Percentiles rank a stretch among this genome's conserved stretches.
Evolutionary conservation across 208 protist genomes (phyloP).

Genomic region (Trypanosoma mega): DNA sequence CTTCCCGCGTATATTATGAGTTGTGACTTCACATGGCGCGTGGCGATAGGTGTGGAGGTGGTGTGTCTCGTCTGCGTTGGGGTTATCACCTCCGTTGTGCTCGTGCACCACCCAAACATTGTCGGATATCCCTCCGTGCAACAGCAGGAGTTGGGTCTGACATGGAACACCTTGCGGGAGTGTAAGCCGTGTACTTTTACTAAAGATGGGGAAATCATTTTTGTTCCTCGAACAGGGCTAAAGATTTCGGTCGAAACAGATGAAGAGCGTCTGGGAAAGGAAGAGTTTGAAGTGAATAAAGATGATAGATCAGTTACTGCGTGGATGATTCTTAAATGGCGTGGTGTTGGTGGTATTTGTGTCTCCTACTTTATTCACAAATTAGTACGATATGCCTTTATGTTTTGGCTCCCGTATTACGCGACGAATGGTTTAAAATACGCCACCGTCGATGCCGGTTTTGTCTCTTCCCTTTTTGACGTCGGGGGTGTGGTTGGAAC

Average conservation of each 20-base stretch:
- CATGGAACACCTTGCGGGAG: not conserved
- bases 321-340: constrained; percentile 17
- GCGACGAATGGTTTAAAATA: constrained; percentile 31
- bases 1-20: constrained; percentile 27
- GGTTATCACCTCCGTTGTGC: not conserved
- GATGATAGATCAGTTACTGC: not conserved
- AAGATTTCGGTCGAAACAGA: too few relatives aligned
- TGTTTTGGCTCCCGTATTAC: constrained; percentile 58
- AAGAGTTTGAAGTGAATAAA: not conserved
- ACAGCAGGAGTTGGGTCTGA: constrained; percentile 11
- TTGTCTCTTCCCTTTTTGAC: constrained; percentile 38
- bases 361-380: constrained; percentile 39
- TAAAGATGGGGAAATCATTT: constrained; percentile 17
- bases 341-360: constrained; percentile 20
- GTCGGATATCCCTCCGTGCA: constrained; percentile 18
- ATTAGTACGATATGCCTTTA: constrained; percentile 44
- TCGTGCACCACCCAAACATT: constrained; percentile 32
- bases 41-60: constrained; percentile 15
- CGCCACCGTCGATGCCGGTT: constrained; percentile 25
- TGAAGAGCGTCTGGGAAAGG: too few relatives aligned
- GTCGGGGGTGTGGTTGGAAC: constrained; percentile 37
- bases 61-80: constrained; percentile 8
- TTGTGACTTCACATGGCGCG: constrained; percentile 23
- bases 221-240: too few relatives aligned
- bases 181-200: not conserved